Base-by-base conservation (phyloP, 2,329 filamentous ascomycete genomes). In the Kalmusia sp. region DNA sequence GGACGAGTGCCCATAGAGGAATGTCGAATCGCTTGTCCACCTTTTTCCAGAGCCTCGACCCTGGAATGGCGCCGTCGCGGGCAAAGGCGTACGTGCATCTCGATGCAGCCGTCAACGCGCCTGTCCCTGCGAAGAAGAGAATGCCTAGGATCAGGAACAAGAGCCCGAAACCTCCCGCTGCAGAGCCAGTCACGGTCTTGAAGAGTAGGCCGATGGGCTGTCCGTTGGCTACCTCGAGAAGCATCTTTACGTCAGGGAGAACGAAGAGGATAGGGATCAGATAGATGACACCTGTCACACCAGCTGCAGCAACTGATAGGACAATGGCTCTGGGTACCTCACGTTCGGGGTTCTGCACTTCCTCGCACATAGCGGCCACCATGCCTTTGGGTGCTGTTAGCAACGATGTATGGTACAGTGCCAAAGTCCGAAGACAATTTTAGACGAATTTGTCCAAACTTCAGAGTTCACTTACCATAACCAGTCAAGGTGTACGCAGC, bases 121-220 rank as follows among this genome's bases (percentile, higher is more conserved):
- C 89, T 28, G 89, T 86, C 17, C 90, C 90, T 1, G 90, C 89
- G 65, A 93, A 92, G 69, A 93, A 81, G 54, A 89, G 80, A 63
- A 93, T 91, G 1, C 89, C 89, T 21, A 93, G 80, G 60, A 93
- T 86, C 2, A 93, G 77, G 72, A 93, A 89, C 12, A 92, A 80
- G 5, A 93, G 79, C 0, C 87, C 89, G 59, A 93, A 92, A 0
- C 90, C 90, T 21, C 89, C 90, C 4, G 79, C 85, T 1, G 87
- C 81, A 17, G 87, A 90, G 1, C 89, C 89, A 0, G 90, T 92
- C 8, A 87, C 89, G 0, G 79, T 86, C 75, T 90, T 90, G 81
- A 93, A 93, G 27, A 93, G 77, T 3, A 88, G 78, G 7, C 88
- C 89, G 57, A 93, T 89, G 1, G 91, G 90, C 64, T 93, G 90